Evolutionary conservation across 768 basidiomycete species (phyloP), one percentile per base, ranked within the genome.

Genomic region (Pulveroboletus ravenelii): DNA sequence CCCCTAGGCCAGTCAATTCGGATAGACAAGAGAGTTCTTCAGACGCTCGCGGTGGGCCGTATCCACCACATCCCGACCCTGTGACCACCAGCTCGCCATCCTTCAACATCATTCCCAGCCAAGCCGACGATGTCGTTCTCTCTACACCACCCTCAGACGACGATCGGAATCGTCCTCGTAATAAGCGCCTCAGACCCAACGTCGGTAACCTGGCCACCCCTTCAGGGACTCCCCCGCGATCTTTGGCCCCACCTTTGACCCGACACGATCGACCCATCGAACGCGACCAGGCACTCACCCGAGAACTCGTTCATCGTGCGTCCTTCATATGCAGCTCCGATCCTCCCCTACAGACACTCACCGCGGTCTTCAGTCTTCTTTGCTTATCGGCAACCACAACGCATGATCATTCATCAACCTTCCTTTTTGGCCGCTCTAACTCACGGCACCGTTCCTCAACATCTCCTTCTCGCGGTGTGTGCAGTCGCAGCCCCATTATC

Each of bases 401-500:
- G 85, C 34, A 76, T 83, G 58, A 75, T 90, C 53, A 78, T 92
- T 41, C 89, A 92, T 68, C 87, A 87, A 46, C 84, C 89, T 18
- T 81, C 84, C 8, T 92, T 92, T 59, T 74, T 82, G 20, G 74
- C 81, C 2, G 74, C 78, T 30, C 78, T 92, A 8, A 78, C 79
- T 49, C 79, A 80, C 53, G 82, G 82, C 56, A 75, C 77, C 50
- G 77, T 92, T 30, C 89, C 89, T 36, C 68, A 74, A 30, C 79
- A 87, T 61, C 80, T 92, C 25, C 72, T 91, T 15, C 78, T 85
- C 41, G 83, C 87, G 0, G 73, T 92, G 7, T 89, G 85, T 62
- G 87, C 89, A 5, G 74, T 89, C 31, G 88, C 89, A 6, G 87
- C 89, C 17, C 87, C 86, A 9, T 69, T 84, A 44, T 89, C 85